Percentiles rank a stretch among this genome's conserved stretches.
phyloP scores from a whole-genome alignment of 2,329 filamentous ascomycete genomes.

The Ophiognomonia clavigignenti-juglandacearum region DNA sequence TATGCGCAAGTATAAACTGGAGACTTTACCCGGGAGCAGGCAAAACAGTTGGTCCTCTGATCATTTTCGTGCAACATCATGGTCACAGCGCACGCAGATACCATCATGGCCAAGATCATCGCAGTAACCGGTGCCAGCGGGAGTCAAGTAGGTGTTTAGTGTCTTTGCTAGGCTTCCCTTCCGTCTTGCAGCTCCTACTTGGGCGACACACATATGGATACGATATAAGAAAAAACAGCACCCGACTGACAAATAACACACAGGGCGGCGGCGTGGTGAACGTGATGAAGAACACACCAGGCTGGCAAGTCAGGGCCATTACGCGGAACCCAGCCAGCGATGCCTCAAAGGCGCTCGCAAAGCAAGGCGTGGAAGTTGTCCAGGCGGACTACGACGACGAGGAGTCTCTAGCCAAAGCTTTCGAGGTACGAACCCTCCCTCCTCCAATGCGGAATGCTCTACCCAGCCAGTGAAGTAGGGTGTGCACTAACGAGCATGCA shows the following conservation, averaged over 20 bases:
- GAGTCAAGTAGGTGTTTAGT: not conserved
- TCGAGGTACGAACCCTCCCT: not conserved
- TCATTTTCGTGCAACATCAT: too few species aligned
- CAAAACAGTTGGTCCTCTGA: too few species aligned
- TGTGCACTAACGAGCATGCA: not conserved
- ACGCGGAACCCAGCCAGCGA: not conserved
- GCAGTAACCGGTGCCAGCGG: not conserved
- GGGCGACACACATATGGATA: too few species aligned
- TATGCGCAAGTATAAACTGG: too few species aligned
- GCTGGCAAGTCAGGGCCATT: not conserved
- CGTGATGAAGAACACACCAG: not conserved
- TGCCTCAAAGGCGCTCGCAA: not conserved
- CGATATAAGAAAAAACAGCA: too few species aligned
- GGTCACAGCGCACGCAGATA: too few species aligned
- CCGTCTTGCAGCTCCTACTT: too few species aligned
- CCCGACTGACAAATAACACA: not conserved
- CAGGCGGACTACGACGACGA: not conserved
- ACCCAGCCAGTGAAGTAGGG: not conserved
- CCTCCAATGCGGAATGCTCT: too few species aligned
- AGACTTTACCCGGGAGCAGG: too few species aligned
- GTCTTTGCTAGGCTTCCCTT: too few species aligned
- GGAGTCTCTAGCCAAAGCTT: not conserved
- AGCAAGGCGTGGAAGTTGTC: not conserved
- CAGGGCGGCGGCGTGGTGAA: not conserved
- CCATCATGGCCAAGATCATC: not conserved